phyloP scores from a whole-genome alignment of 371 early-diverging fungal species.

The Chytridium lagenaria region DNA sequence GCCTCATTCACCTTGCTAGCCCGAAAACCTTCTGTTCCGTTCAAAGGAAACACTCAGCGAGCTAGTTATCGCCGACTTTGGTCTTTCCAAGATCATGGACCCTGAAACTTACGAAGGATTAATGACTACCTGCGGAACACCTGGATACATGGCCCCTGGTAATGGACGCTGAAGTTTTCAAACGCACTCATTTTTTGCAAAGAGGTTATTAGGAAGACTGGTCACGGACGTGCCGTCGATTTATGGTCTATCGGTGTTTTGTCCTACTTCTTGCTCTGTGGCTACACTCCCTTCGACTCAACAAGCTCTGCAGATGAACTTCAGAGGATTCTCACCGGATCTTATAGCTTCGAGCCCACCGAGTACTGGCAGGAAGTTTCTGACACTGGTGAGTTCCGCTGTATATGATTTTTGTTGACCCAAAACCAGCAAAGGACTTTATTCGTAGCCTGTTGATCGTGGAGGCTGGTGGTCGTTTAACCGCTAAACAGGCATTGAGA shows the following conservation, averaged over 20 bases:
- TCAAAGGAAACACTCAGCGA: constrained; percentile 72
- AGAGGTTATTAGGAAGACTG: constrained; percentile 58
- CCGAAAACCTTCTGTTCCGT: constrained; percentile 78
- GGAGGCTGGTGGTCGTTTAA: constrained; percentile 75
- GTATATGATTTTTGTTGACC: not conserved
- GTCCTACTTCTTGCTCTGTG: constrained; percentile 59
- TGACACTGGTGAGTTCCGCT: constrained; percentile 63
- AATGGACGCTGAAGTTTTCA: not conserved
- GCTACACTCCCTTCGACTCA: constrained; percentile 60
- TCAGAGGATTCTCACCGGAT: constrained; percentile 73
- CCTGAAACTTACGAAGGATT: constrained; percentile 76
- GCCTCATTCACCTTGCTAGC: constrained; percentile 6
- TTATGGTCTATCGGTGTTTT: constrained; percentile 68
- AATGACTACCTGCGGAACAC: constrained; percentile 80
- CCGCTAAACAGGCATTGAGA: constrained; percentile 79
- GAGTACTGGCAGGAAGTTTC: constrained; percentile 75
- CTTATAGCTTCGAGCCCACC: constrained; percentile 74
- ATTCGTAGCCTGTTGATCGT: constrained; percentile 79
- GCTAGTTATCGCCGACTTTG: constrained; percentile 88
- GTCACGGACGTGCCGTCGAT: constrained; percentile 67
- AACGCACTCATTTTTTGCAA: constrained; percentile 2
- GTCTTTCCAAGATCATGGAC: constrained; percentile 83
- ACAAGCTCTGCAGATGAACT: constrained; percentile 47
- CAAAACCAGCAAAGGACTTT: constrained; percentile 82
- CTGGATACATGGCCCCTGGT: constrained; percentile 56